Evolutionary conservation across 805 yeast species (phyloP), one percentile per base, ranked within the genome.

Genomic region (Maudiozyma barnettii): DNA sequence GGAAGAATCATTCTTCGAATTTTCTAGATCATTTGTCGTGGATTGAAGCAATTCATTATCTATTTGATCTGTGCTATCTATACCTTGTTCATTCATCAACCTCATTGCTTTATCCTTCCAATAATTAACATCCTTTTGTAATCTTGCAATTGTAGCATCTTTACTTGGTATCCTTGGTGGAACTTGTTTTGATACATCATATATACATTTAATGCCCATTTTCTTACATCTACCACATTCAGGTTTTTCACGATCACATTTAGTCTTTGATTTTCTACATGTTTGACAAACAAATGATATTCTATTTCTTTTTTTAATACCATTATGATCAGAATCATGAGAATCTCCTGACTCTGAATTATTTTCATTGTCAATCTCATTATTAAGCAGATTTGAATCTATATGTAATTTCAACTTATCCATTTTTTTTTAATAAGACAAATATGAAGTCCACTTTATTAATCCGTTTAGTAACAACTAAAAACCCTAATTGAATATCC

Each of bases 161-260:
- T 65, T 65, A 41, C 61, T 64, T 13, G 67, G 67, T 41, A 58
- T 60, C 45, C 57, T 60, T n/a, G 69, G 69, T 23, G 61, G 61
- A 13, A 52, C 45, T 49, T 65, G 68, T 23, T 51, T 53, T 16
- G 59, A 61, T 1, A 61, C 59, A 43, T 65, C 69, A 49, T 65
- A 65, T 12, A 61, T 43, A 51, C 69, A 65, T 10, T 48, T 39
- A 22, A 61, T 45, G 18, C 56, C 52, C 39, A 57, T 54, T 45
- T 60, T 57, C 12, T 52, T 45, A 51, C 69, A 65, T 33, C 67
- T 52, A 6, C 59, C 44, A 50, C 69, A 65, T 13, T 50, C 44
- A 7, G 66, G 65, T 45, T 62, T 64, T 37, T 57, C 62, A 29
- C 60, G 55, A 48, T 65, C 67, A 49, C 69, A 65, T 46, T 60